Base-by-base conservation (phyloP, 495 filamentous ascomycete genomes). In the Aspergillus nanangensis region DNA sequence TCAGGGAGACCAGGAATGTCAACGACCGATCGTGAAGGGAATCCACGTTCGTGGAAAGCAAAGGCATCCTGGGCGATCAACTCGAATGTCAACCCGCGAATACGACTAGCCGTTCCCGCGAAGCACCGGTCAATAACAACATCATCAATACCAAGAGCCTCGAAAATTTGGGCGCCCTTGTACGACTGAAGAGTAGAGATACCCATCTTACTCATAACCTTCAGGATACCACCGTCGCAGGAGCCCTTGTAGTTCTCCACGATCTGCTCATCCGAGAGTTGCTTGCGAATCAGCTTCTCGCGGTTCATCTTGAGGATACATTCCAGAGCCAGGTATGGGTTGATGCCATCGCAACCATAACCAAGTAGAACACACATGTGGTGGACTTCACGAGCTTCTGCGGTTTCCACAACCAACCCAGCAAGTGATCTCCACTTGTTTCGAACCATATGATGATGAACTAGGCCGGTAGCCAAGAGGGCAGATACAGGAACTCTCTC, bases 181-280 rank as follows among this genome's bases (percentile, higher is more conserved):
- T 99, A 99, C 55, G 88, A 94, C 63, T 93, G 89, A 35, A 99
- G 74, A 36, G 93, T 99, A 9, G 93, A 99, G 56, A 99, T 99
- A 70, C 93, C 93, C 93, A 99, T 99, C 77, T 99, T 99, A 70
- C 89, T 95, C 93, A 99, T 99, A 61, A 99, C 93, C 74, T 99
- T 99, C 46, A 99, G 77, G 49, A 99, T 96, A 67, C 93, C 93
- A 56, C 93, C 93, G 57, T 97, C 94, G 58, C 89, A 94, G 37
- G 93, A 99, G 58, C 93, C 87, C 74, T 94, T 95, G 77, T 97
- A 99, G 70, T 99, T 99, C 48, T 86, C 82, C 49, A 99, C 88
- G 41, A 97, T 82, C 50, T 82, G 77, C 37, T 95, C 88, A 48
- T 94, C 83, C 18, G 80, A 75, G 17, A 97, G 72, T 57, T 91